Evolutionary conservation across 495 filamentous ascomycete genomes (phyloP).

Genomic region (Neurospora sp.): DNA sequence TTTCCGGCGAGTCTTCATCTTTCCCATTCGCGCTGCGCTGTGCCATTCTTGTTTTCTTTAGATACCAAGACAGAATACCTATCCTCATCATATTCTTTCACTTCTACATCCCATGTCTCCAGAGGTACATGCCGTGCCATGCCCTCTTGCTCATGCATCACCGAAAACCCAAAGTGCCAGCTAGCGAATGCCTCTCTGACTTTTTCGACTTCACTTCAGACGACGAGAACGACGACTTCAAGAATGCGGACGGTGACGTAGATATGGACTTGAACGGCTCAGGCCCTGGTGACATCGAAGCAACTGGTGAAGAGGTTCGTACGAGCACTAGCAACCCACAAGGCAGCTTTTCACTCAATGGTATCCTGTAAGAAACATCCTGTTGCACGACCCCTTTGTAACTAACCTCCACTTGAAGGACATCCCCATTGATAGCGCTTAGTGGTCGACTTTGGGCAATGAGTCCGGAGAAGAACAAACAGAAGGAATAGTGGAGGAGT

Average conservation of each 20-base stretch:
- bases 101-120: neutral
- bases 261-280: neutral
- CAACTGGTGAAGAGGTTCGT: neutral
- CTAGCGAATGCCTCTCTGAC: neutral
- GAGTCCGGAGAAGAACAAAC: neutral
- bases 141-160: neutral
- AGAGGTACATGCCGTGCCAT: neutral
- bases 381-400: neutral
- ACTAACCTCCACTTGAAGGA: slow-evolving; percentile 1
- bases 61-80: neutral
- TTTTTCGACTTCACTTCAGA: neutral
- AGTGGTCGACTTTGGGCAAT: slow-evolving; percentile 7
- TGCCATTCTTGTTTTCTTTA: neutral
- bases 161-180: neutral
- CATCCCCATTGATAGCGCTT: slow-evolving; percentile 7
- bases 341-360: neutral
- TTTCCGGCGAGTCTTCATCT: neutral
- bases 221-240: neutral
- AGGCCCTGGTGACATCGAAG: neutral
- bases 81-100: neutral
- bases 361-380: neutral
- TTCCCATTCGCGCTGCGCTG: neutral
- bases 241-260: neutral
- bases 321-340: neutral
- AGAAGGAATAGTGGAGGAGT: neutral